A percentile compares a stretch with the other conserved stretches of the same genome.
phyloP scores from a whole-genome alignment of 1,284 basidiomycete species.

The Sanghuangporus baumii region DNA sequence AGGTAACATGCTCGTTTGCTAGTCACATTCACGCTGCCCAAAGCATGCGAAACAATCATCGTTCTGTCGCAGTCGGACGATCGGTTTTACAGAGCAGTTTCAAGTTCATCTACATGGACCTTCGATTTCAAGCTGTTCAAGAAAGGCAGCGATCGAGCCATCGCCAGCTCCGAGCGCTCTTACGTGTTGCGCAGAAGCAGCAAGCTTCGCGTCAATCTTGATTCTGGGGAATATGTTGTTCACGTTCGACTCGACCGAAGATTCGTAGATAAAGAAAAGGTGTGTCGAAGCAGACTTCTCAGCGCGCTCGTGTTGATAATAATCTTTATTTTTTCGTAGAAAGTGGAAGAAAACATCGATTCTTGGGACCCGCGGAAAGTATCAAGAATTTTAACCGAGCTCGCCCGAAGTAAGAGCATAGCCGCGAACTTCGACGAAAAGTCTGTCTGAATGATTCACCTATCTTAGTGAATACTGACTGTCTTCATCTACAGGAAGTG shows the following conservation, averaged over 20 bases:
- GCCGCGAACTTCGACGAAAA: conserved; percentile 40
- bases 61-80: conserved; percentile 44
- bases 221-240: conserved; percentile 46
- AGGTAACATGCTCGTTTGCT: neutral
- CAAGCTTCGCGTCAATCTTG: conserved; percentile 35
- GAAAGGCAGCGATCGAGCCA: conserved; percentile 31
- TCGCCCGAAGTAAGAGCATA: conserved; percentile 38
- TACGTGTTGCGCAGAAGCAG: conserved; percentile 34
- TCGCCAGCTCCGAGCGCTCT: conserved; percentile 33
- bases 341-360: neutral
- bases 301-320: neutral
- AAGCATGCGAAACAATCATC: conserved; percentile 35
- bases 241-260: conserved; percentile 40
- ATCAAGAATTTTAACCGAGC: conserved; percentile 32
- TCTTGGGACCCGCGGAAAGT: conserved; percentile 6
- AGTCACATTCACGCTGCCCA: conserved; percentile 40
- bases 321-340: neutral
- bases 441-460: conserved; percentile 21
- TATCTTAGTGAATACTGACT: neutral
- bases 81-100: conserved; percentile 37
- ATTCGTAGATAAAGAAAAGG: conserved; percentile 15
- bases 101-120: conserved; percentile 31
- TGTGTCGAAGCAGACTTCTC: neutral
- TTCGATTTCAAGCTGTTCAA: conserved; percentile 46
- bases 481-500: conserved; percentile 7